Percentiles rank a stretch among this genome's conserved stretches.
These are phyloP conservation scores for Vaccinium darrowii DNA, from an alignment of 148 eudicot genomes.

Conservation along the genomic window DNA sequence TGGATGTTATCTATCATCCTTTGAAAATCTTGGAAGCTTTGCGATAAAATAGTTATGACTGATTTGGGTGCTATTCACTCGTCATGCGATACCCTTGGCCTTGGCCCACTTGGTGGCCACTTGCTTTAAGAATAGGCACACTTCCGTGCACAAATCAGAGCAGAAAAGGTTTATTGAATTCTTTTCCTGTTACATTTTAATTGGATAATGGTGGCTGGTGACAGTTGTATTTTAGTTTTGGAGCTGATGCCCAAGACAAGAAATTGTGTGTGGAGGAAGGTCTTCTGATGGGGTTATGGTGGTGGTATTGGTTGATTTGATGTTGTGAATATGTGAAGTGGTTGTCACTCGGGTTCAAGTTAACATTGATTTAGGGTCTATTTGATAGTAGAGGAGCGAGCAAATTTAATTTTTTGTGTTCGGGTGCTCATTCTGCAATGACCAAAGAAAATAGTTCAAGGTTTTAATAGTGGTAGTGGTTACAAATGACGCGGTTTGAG, in stretches of 20 bases:
- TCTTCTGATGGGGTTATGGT: too few relatives aligned
- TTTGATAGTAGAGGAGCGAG: too few relatives aligned
- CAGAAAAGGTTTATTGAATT: background rate
- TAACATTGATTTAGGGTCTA: background rate
- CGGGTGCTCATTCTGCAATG: background rate
- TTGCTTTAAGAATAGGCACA: background rate
- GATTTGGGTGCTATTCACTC: background rate
- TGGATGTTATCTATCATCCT: background rate
- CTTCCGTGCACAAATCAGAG: background rate
- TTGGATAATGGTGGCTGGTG: background rate
- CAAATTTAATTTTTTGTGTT: too few relatives aligned
- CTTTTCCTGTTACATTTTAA: background rate
- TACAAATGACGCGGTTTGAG: too few relatives aligned
- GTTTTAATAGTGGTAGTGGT: too few relatives aligned
- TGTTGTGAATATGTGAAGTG: background rate
- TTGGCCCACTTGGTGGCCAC: background rate
- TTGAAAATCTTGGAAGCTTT: background rate
- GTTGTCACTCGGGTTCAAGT: background rate
- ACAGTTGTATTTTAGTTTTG: background rate
- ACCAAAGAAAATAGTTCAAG: too few relatives aligned
- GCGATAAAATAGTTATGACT: too few relatives aligned
- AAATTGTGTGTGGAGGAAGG: too few relatives aligned
- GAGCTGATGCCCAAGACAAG: background rate
- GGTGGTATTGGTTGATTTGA: background rate
- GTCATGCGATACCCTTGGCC: background rate